phyloP scores from a whole-genome alignment of 2,329 filamentous ascomycete genomes.

The Cladobotryum mycophilum region DNA sequence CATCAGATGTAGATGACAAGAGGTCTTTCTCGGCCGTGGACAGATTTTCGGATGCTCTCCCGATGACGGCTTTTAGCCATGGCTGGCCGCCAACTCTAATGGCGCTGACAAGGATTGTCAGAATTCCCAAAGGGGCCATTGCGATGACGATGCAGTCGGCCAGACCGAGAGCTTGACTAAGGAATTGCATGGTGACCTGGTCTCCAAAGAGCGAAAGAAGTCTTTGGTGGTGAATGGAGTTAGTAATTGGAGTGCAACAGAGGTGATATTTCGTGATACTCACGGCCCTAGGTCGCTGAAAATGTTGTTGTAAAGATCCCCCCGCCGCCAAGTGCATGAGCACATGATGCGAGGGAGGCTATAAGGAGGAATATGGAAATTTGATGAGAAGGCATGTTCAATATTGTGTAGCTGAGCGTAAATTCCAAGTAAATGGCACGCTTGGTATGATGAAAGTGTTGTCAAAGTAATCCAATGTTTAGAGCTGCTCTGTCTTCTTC shows the following conservation, averaged over 20 bases:
- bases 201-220: slow-evolving; percentile 35
- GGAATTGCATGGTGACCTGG: slow-evolving; percentile 40
- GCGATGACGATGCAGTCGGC: slow-evolving; percentile 42
- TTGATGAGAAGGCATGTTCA: too few species aligned
- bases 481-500: too few species aligned
- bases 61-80: slow-evolving; percentile 38
- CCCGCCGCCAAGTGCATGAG: too few species aligned
- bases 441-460: too few species aligned
- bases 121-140: slow-evolving; percentile 38
- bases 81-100: slow-evolving; percentile 39
- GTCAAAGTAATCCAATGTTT: too few species aligned
- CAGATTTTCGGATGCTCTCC: slow-evolving; percentile 36
- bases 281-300: slow-evolving; percentile 15
- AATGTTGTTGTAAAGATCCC: slow-evolving; percentile 17
- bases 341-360: too few species aligned
- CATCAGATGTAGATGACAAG: slow-evolving; percentile 39
- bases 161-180: slow-evolving; percentile 35
- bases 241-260: neutral
- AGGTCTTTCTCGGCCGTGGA: slow-evolving; percentile 36
- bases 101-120: slow-evolving; percentile 37
- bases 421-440: too few species aligned
- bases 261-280: neutral
- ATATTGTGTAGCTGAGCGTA: too few species aligned
- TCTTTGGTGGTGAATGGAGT: neutral
- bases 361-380: too few species aligned